These are phyloP conservation scores for Didymella segeticola DNA, from an alignment of 2,329 filamentous ascomycete genomes.

Conservation along the genomic window DNA sequence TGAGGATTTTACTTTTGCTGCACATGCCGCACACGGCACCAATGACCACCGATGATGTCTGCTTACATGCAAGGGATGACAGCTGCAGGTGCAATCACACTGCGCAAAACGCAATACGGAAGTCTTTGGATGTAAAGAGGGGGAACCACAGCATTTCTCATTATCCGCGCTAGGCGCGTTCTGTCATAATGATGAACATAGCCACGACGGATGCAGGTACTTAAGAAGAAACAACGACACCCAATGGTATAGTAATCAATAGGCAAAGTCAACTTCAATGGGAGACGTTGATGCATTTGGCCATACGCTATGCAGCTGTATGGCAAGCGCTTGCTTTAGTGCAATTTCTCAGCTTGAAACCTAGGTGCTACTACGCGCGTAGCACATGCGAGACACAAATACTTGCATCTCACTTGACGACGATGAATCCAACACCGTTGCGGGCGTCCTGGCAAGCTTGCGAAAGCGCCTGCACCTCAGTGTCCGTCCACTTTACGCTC, in stretches of 20 bases:
- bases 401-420: conserved; percentile 57
- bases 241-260: no score
- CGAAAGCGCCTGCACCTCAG: conserved; percentile 66
- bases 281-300: neutral
- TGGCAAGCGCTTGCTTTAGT: conserved; percentile 19
- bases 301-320: conserved; percentile 6
- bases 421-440: conserved; percentile 65
- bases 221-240: neutral
- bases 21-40: conserved; percentile 15
- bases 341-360: conserved; percentile 29
- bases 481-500: conserved; percentile 69
- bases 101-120: neutral
- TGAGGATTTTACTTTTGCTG: conserved; percentile 19
- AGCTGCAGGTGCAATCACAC: conserved; percentile 13
- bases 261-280: neutral
- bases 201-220: neutral
- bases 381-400: conserved; percentile 40
- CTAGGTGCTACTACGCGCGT: conserved; percentile 33
- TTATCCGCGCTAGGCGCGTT: neutral
- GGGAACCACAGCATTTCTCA: neutral
- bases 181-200: neutral
- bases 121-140: neutral
- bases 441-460: conserved; percentile 63
- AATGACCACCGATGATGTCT: conserved; percentile 15
- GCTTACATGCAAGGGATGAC: conserved; percentile 19